These are phyloP conservation scores for Daldinia caldariorum DNA, from an alignment of 495 filamentous ascomycete species.

Conservation along the genomic window DNA sequence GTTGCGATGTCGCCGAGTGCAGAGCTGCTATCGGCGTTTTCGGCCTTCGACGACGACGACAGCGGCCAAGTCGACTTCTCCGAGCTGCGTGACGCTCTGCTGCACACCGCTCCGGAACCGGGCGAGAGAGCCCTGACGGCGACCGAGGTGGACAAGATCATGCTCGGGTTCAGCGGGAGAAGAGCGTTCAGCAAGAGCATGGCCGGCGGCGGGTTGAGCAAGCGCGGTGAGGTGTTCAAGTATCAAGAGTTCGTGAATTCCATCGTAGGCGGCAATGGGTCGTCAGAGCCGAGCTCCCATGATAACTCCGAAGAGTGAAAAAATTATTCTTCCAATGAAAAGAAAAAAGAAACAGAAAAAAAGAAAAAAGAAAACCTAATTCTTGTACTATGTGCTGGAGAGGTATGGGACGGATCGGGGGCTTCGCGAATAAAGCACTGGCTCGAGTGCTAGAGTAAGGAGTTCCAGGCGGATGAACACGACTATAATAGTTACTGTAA, in stretches of 20 bases:
- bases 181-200: constrained; percentile 73
- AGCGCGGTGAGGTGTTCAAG: constrained; percentile 77
- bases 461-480: constrained; percentile 19
- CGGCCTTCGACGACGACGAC: constrained; percentile 95
- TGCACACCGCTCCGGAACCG: constrained; percentile 80
- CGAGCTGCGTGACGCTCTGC: constrained; percentile 82
- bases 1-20: constrained; percentile 73
- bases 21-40: constrained; percentile 86
- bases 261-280: constrained; percentile 59
- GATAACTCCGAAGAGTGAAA: constrained; percentile 49
- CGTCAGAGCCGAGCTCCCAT: constrained; percentile 47
- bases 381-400: constrained; percentile 8
- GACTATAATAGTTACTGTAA: constrained; percentile 8
- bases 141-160: constrained; percentile 80
- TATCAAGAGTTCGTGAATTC: constrained; percentile 80
- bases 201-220: constrained; percentile 54
- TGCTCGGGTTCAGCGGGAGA: constrained; percentile 84
- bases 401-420: constrained; percentile 12
- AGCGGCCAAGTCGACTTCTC: constrained; percentile 87
- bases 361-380: not conserved
- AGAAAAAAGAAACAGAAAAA: not conserved
- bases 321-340: constrained; percentile 7
- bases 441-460: constrained; percentile 12
- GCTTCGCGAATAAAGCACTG: not conserved
- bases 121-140: constrained; percentile 74